Base-by-base conservation (phyloP, 306 rosid genomes). In the Myrica gale region DNA sequence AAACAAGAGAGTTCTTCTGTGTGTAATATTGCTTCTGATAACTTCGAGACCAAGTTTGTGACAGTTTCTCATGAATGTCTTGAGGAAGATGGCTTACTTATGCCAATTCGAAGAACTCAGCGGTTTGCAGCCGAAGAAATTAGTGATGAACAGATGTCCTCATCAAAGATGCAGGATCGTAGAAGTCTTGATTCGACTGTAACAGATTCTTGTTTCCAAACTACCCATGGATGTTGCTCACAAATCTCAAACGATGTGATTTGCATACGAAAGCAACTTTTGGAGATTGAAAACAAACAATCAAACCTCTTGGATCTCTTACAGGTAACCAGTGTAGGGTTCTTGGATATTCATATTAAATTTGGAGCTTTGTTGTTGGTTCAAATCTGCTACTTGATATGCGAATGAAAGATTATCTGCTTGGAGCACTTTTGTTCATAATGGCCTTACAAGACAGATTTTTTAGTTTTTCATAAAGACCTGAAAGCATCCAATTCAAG, bases 1-100 rank as follows among this genome's bases (percentile, higher is more conserved):
- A 90, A 87, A 82, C 96, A 91, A 70, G 92, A 91, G 74, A 88
- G 89, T 71, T 88, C 95, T 71, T 91, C 97, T 66, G 89, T 83
- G 69, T 86, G 92, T 81, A 89, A 82, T 87, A 79, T 81, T 54
- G 68, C 83, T 63, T 61, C 77, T 20, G 89, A 84, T 80, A 78
- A 83, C 76, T 80, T 76, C 44, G 86, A 84, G 73, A 84, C 83
- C n/a, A 88, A 89, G 81, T 82, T 80, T 72, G 83, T 82, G 62
- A 71, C 88, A 78, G 80, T 84, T 84, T 80, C 86, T 66, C 82
- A 74, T 68, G 90, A 85, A 43, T 82, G 85, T 81, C 89, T 81
- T 48, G 83, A 80, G 62, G 74, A 81, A 50, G 72, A 73, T 63
- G 82, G 63, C 58, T 47, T 77, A 45, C 82, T 69, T 54, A 89